phyloP scores from a whole-genome alignment of 306 rosid species.

The Delonix regia region DNA sequence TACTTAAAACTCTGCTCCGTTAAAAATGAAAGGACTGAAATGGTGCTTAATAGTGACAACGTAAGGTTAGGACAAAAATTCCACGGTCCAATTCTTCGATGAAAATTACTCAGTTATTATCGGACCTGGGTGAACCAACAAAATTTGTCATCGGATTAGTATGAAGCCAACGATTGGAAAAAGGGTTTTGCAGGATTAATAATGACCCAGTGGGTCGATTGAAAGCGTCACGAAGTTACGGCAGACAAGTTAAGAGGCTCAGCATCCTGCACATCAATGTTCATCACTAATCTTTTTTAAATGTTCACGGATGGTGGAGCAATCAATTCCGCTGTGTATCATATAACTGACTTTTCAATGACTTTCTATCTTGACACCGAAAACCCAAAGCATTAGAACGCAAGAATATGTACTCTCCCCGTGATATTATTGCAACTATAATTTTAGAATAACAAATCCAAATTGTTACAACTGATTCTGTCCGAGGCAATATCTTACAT shows the following conservation, averaged over 20 bases:
- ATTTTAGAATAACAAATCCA: conserved; percentile 44
- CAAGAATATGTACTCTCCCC: conserved; percentile 37
- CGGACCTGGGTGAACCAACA: too few relatives aligned
- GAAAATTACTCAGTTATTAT: too few relatives aligned
- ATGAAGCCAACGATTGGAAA: too few relatives aligned
- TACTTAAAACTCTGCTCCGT: too few relatives aligned
- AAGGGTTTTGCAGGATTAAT: neutral
- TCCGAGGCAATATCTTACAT: conserved; percentile 52
- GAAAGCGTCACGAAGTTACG: neutral
- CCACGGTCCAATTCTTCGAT: too few relatives aligned
- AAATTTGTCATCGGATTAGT: too few relatives aligned
- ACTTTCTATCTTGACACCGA: neutral
- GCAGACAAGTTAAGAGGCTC: too few relatives aligned
- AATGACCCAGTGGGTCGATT: neutral
- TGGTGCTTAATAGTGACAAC: too few relatives aligned
- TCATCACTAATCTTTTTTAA: neutral
- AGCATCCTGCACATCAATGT: neutral
- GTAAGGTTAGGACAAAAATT: too few relatives aligned
- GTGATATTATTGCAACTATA: conserved; percentile 52
- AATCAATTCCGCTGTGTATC: neutral
- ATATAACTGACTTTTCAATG: neutral
- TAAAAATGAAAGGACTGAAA: too few relatives aligned
- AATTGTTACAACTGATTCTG: conserved; percentile 49
- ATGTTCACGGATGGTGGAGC: neutral
- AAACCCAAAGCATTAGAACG: conserved; percentile 10